Percentiles rank a stretch among this genome's conserved stretches.
phyloP scores from a whole-genome alignment of 2,329 filamentous ascomycete genomes.

The Claviceps capensis region DNA sequence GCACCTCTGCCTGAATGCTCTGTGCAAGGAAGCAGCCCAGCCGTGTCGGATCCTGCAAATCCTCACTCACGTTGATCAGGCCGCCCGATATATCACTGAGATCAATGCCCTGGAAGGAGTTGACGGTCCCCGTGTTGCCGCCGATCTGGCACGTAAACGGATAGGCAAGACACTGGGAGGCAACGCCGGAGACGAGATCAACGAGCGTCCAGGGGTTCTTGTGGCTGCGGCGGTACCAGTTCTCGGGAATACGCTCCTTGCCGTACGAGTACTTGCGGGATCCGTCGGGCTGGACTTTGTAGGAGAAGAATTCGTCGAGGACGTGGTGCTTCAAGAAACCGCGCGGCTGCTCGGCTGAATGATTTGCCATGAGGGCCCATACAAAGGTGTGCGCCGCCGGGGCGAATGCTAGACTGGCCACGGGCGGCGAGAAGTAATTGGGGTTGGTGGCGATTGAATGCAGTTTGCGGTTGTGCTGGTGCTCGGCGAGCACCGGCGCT shows the following conservation, averaged over 20 bases:
- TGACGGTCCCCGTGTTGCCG: constrained; percentile 34
- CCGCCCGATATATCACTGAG: constrained; percentile 29
- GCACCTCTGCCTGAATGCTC: constrained; percentile 5
- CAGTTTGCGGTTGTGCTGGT: background rate
- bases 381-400: constrained; percentile 33
- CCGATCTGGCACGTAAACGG: constrained; percentile 15
- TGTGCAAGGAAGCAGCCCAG: constrained; percentile 3
- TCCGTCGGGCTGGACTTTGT: constrained; percentile 24
- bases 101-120: constrained; percentile 34
- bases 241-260: constrained; percentile 34
- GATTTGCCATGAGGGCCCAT: constrained; percentile 28
- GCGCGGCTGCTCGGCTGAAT: constrained; percentile 25
- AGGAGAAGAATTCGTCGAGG: constrained; percentile 4
- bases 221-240: constrained; percentile 30
- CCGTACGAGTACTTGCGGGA: constrained; percentile 28
- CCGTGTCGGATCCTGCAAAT: constrained; percentile 1
- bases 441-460: constrained; percentile 34
- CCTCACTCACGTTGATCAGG: constrained; percentile 22
- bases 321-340: constrained; percentile 11
- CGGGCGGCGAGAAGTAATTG: constrained; percentile 38
- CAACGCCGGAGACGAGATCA: constrained; percentile 22
- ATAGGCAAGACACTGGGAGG: constrained; percentile 18
- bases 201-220: constrained; percentile 30
- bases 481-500: background rate
- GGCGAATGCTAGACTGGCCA: constrained; percentile 31